Base-by-base conservation (phyloP, 1,139 yeast species). In the Nakaseomyces uthaithaninus region DNA sequence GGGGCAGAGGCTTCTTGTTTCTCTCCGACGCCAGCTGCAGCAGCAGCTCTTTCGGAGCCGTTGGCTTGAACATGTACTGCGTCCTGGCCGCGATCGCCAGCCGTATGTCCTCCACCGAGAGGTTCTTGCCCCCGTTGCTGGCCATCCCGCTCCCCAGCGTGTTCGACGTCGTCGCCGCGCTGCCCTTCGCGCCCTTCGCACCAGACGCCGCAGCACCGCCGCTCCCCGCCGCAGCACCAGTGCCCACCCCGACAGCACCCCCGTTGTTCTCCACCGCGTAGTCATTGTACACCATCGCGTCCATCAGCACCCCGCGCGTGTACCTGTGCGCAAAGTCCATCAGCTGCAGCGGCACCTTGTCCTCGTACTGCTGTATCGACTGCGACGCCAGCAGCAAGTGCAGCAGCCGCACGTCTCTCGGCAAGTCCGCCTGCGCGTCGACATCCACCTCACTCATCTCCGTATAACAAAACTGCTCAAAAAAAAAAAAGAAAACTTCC, bases 291-390 rank as follows among this genome's bases (percentile, higher is more conserved):
- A 83, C 69, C 40, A 84, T 72, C 0, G 98, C 96, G 61, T 91
- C 98, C 53, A 82, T 84, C 45, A 91, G 66, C 7, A 91, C 83
- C 3, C 89, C 80, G 27, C 80, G 73, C 10, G 98, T 86, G 66
- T 91, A 91, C 51, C 76, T 62, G 61, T 85, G 85, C 11, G 97
- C 97, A 67, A 91, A 91, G 61, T 91, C 97, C 94, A 91, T 85
- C 48, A 91, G 69, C 60, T 89, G 97, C 30, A 91, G 65, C 0
- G 97, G 96, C 3, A 91, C 97, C 46, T 87, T 93, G 57, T 89
- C 97, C 58, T 91, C 95, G 62, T 89, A 91, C 47, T 84, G 79
- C 44, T 84, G 86, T 26, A 91, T 85, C 1, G 94, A 91, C 66
- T 91, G 94, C 0, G 96, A 83, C 12, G 97, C 97, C 54, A 91